phyloP scores from a whole-genome alignment of 306 rosid genomes.

The Pueraria montana region DNA sequence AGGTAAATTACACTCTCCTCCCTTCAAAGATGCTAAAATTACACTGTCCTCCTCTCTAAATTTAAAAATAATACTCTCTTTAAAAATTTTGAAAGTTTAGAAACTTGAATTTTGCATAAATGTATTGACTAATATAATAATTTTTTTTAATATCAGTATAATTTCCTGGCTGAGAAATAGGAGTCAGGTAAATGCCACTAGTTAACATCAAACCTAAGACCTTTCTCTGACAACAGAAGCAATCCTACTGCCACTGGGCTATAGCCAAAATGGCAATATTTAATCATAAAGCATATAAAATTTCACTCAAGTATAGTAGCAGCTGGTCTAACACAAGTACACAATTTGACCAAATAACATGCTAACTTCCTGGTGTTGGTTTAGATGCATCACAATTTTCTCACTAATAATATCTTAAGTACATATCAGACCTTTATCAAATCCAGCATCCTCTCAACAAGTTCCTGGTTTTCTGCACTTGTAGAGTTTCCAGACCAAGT shows the following conservation, averaged over 20 bases:
- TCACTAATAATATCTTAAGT: slow-evolving; percentile 26
- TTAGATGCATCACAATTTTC: slow-evolving; percentile 2
- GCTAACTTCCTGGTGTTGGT: neutral
- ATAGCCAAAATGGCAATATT: slow-evolving; percentile 2
- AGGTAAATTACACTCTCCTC: neutral
- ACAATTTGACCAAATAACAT: slow-evolving; percentile 7
- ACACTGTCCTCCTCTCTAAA: neutral
- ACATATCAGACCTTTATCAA: slow-evolving; percentile 77
- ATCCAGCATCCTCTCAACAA: slow-evolving; percentile 89
- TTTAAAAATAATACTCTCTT: slow-evolving; percentile 13
- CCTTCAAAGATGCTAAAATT: neutral
- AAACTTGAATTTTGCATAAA: slow-evolving; percentile 30
- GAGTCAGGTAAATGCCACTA: neutral
- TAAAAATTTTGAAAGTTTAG: slow-evolving; percentile 28
- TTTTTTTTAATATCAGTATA: neutral
- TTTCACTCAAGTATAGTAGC: slow-evolving; percentile 3
- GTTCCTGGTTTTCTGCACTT: slow-evolving; percentile 73
- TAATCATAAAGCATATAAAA: slow-evolving; percentile 15
- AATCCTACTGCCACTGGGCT: slow-evolving; percentile 16
- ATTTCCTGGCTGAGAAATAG: neutral
- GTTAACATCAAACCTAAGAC: neutral
- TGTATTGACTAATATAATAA: neutral
- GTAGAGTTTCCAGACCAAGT: slow-evolving; percentile 91
- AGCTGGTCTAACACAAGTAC: slow-evolving; percentile 25
- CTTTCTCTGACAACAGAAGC: neutral